Percentiles rank a stretch among this genome's conserved stretches.
phyloP scores from a whole-genome alignment of 257 asterid species.

The Ajuga chamaepitys region DNA sequence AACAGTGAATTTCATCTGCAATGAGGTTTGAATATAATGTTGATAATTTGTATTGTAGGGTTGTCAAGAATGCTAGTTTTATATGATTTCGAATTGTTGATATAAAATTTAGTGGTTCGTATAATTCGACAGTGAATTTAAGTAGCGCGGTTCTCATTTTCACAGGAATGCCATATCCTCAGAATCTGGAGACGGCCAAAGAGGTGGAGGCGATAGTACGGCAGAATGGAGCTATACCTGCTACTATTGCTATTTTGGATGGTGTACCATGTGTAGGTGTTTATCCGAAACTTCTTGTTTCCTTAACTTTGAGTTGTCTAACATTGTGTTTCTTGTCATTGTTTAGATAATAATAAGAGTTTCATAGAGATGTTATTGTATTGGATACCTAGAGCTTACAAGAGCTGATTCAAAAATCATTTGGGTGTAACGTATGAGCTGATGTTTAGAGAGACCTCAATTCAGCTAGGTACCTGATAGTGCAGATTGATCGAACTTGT shows the following conservation, averaged over 20 bases:
- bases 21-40: too few relatives aligned
- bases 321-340: conserved; percentile 1
- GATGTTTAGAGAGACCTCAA: background rate
- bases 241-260: conserved; percentile 83
- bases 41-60: background rate
- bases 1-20: too few relatives aligned
- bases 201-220: conserved; percentile 71
- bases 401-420: background rate
- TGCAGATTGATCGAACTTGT: background rate
- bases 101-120: background rate
- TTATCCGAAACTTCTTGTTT: conserved; percentile 10
- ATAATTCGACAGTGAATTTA: too few relatives aligned
- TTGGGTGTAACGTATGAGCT: background rate
- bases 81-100: background rate
- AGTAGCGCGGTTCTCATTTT: background rate
- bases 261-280: conserved; percentile 79
- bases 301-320: conserved; percentile 1
- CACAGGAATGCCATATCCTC: conserved; percentile 97
- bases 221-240: conserved; percentile 83
- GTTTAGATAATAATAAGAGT: background rate
- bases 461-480: background rate
- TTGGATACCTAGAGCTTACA: background rate
- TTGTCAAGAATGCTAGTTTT: background rate
- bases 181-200: conserved; percentile 77
- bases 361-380: background rate